Percentiles rank a stretch among this genome's conserved stretches.
Evolutionary conservation across 1,139 yeast species (phyloP).

Genomic region (Eremothecium cymbalariae): DNA sequence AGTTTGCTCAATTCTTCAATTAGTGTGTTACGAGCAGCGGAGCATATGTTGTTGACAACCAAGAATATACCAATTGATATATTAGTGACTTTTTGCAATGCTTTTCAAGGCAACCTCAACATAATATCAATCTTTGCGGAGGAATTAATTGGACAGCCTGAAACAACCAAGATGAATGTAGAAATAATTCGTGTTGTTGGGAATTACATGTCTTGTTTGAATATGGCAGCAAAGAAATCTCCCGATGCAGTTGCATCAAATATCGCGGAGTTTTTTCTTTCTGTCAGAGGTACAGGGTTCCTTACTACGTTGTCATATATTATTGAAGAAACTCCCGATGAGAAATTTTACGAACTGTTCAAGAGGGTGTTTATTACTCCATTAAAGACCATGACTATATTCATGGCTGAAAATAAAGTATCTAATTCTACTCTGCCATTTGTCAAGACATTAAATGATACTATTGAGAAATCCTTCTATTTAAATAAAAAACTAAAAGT

Average conservation of each 20-base stretch:
- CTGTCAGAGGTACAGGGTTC: background rate
- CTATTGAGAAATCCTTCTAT: conserved; percentile 12
- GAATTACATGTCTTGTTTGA: conserved; percentile 6
- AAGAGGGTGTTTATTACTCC: conserved; percentile 14
- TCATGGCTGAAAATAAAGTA: conserved; percentile 11
- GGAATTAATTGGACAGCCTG: conserved; percentile 6
- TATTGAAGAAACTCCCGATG: conserved; percentile 4
- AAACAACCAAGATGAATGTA: background rate
- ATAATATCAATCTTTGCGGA: conserved; percentile 5
- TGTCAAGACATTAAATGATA: conserved; percentile 10
- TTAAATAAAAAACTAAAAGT: conserved; percentile 7
- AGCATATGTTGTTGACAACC: background rate
- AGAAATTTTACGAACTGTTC: conserved; percentile 12
- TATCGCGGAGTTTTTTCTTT: conserved; percentile 1
- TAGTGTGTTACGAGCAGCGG: background rate
- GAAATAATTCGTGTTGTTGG: conserved; percentile 5
- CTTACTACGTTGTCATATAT: conserved; percentile 1
- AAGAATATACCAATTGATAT: background rate
- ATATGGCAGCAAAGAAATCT: conserved; percentile 1
- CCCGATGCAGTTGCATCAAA: background rate
- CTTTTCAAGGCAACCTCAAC: conserved; percentile 4
- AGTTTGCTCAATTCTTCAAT: conserved; percentile 2
- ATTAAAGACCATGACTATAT: conserved; percentile 13
- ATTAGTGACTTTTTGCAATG: conserved; percentile 5
- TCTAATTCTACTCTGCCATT: conserved; percentile 14